Percentiles rank a stretch among this genome's conserved stretches.
phyloP scores from a whole-genome alignment of 2,329 filamentous ascomycete species.

The Paraphaeosphaeria minitans region DNA sequence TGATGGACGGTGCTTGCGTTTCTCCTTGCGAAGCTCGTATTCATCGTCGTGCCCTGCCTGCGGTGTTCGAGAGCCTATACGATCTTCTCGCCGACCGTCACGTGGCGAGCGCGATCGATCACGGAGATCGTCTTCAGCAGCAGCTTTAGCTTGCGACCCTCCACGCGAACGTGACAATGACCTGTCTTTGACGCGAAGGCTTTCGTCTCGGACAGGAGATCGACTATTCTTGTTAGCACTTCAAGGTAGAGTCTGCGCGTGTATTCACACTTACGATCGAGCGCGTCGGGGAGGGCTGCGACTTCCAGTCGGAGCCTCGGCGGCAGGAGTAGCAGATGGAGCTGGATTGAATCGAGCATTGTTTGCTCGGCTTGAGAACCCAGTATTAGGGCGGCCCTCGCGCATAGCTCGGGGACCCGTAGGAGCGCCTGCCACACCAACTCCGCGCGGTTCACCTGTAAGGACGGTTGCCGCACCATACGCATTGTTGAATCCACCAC shows the following conservation, averaged over 20 bases:
- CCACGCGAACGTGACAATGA: conserved; percentile 51
- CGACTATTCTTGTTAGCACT: conserved; percentile 26
- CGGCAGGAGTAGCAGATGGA: conserved; percentile 27
- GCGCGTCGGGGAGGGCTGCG: conserved; percentile 36
- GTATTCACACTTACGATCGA: conserved; percentile 35
- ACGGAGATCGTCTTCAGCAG: conserved; percentile 19
- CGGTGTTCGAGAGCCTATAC: conserved; percentile 59
- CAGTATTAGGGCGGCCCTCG: conserved; percentile 82
- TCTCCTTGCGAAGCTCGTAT: conserved; percentile 45
- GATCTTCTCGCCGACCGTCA: conserved; percentile 54
- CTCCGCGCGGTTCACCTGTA: conserved; percentile 51
- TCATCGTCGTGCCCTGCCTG: conserved; percentile 36
- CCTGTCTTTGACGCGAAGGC: conserved; percentile 39
- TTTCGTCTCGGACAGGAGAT: conserved; percentile 43
- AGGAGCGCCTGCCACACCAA: conserved; percentile 74
- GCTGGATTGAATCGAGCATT: conserved; percentile 34
- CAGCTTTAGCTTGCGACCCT: conserved; percentile 42
- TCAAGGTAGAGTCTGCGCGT: neutral
- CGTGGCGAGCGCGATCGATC: conserved; percentile 36
- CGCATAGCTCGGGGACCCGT: conserved; percentile 95
- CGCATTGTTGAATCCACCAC: conserved; percentile 52
- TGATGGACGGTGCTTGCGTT: conserved; percentile 56
- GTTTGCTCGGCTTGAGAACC: conserved; percentile 65
- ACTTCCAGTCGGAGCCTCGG: conserved; percentile 27
- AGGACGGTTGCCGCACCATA: conserved; percentile 46